Evolutionary conservation across 495 filamentous ascomycete genomes (phyloP), one percentile per base, ranked within the genome.

Genomic region (Cairneyella variabilis): DNA sequence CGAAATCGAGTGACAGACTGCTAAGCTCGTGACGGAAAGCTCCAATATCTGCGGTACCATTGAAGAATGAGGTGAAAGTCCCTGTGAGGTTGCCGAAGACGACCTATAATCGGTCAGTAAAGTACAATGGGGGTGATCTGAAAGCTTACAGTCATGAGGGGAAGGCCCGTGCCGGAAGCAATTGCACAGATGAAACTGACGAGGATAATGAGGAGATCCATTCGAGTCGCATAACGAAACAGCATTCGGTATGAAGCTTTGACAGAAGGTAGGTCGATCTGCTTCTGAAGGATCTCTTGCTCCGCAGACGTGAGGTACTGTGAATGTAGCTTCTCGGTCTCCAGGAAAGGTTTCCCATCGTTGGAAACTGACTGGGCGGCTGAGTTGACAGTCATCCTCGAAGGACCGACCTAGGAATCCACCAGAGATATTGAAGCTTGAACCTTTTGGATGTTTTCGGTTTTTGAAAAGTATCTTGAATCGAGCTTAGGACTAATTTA

Each of bases 201-300:
- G 20, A 69, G 55, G 40, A 95, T 79, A 60, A 96, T 85, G 43
- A 88, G 50, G 2, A 86, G 45, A 67, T 96, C 91, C 51, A 77
- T 79, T 23, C 63, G 76, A 4, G 86, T 86, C 12, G 90, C 83
- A 75, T 90, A 96, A 25, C 89, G 83, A 63, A 83, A 95, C 16
- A 95, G 73, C 0, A 75, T 83, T 1, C 3, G 20, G 38, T 48
- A 55, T 5, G 44, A 30, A 6, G 42, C 34, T 26, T 55, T 42
- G 22, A 55, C 45, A 18, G 12, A 14, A 14, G 53, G 53, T 4
- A 55, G 6, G 6, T 10, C 6, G 21, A 55, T 23, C 25, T 55
- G 43, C 8, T 17, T 28, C 17, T 48, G 44, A n/a, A 55, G 32
- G 17, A 55, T 48, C 7, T 49, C 26, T 26, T 49, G 49, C 39